Base-by-base conservation (phyloP, 306 rosid species). In the Mimosa pudica region DNA sequence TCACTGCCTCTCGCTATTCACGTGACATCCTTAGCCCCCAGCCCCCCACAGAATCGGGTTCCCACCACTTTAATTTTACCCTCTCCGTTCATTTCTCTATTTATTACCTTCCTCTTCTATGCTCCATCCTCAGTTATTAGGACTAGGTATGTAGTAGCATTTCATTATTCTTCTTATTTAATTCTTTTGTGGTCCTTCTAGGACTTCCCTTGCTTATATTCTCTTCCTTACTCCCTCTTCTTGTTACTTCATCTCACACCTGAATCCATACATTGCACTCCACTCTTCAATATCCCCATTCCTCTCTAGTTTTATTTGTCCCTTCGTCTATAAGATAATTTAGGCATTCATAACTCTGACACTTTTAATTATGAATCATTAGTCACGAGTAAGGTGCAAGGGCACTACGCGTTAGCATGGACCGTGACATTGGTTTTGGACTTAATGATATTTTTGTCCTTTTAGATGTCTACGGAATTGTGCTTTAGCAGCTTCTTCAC, bases 11-110 rank as follows among this genome's bases (percentile, higher is more conserved):
- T 76, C 64, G 71, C 33, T 63, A 55, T 76, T 80, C 88, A 85
- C 73, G 88, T 85, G 86, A 85, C 82, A 64, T 55, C 49, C 35
- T 8, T 12, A 51, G 58, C 79, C 45, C 10, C 7, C 32, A 65
- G 51, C 48, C 79, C 45, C 10, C 7, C 32, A 65, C 71, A 17
- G 30, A 38, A 41, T 71, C 71, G 74, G 80, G 81, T 82, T 82
- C 81, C 81, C 81, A 79, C 86, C 13, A 58, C 77, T 79, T 82
- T 82, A 75, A 85, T 85, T 79, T 48, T 77, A 44, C 51, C 76
- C 74, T 66, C 61, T 55, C 13, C 55, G 20, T 35, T 24, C 48
- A 41, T 16, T 51, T 38, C 75, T 51, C 42, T 38, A 73, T 82
- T 77, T 5, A 77, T 71, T 65, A 54, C 24, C 0, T 51, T 16